Evolutionary conservation across 805 yeast species (phyloP), one percentile per base, ranked within the genome.

Genomic region (Cyberlindnera bimundalis): DNA sequence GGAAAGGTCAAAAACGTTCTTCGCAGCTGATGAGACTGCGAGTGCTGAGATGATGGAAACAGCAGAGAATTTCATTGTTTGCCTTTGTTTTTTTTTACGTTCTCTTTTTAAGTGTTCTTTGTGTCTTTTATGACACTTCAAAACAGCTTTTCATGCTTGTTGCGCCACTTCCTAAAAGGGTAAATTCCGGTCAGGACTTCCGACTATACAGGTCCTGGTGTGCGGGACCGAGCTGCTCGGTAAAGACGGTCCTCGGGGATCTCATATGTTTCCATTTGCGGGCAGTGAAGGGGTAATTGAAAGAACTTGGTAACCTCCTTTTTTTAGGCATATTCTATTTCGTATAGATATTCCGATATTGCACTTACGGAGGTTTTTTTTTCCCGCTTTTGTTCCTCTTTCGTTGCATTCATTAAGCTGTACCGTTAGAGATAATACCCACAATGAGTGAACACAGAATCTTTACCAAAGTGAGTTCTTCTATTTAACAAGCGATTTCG

Each of bases 391-490:
- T 26, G 6, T 8, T 26, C 6, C 12, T n/a, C 6, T 26, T 26
- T 12, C 15, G 7, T 12, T 26, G 14, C 15, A 26, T 10, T 14
- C 29, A 10, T n/a, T n/a, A n/a, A n/a, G n/a, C n/a, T n/a, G n/a
- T n/a, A n/a, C n/a, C n/a, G n/a, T n/a, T n/a, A n/a, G n/a, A n/a
- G n/a, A n/a, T n/a, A n/a, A n/a, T n/a, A 10, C 19, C 31, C 25
- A 31, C 11, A 18, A 56, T 56, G 60, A 53, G 50, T 33, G 59
- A 55, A 4, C 45, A 47, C 25, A 41, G 41, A 16, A 9, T 51
- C 11, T 56, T 56, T 28, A 41, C 48, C 11, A 56, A 52, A 32
- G 60, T 53, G 27, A n/a, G 59, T 42, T 5, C 21, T 11, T 19
- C 13, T n/a, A n/a, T n/a, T n/a, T n/a, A n/a, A n/a, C n/a, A n/a